Evolutionary conservation across 352 stramenopile genomes (phyloP).

Genomic region (Phytopythium cucurbitacearum): DNA sequence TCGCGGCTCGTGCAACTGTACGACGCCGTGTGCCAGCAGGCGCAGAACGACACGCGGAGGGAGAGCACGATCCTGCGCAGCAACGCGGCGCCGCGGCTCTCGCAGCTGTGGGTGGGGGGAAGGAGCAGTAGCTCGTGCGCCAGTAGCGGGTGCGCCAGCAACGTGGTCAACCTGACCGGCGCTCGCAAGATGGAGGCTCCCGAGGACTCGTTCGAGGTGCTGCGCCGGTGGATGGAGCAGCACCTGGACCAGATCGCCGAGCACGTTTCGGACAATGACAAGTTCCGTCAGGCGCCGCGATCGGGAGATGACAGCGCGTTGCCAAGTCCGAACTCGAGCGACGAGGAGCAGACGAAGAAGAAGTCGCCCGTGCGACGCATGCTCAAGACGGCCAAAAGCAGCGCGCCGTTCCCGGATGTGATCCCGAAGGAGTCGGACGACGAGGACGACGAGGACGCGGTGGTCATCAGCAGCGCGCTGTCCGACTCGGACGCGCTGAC

Average conservation of each 20-base stretch:
- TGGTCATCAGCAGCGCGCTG: background rate
- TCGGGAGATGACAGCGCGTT: slow-evolving; percentile 16
- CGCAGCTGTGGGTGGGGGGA: slow-evolving; percentile 49
- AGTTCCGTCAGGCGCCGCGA: slow-evolving; percentile 26
- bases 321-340: slow-evolving; percentile 6
- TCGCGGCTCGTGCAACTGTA: slow-evolving; percentile 63
- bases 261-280: slow-evolving; percentile 49
- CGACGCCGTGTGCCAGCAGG: slow-evolving; percentile 69
- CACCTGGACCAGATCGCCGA: slow-evolving; percentile 43
- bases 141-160: slow-evolving; percentile 5
- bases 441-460: background rate
- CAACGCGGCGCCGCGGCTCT: slow-evolving; percentile 58
- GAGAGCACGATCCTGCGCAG: slow-evolving; percentile 57
- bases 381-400: slow-evolving; percentile 50
- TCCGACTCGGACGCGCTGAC: slow-evolving; percentile 2
- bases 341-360: slow-evolving; percentile 12
- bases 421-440: slow-evolving; percentile 14
- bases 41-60: slow-evolving; percentile 51
- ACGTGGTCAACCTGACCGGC: slow-evolving; percentile 29
- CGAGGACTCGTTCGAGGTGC: slow-evolving; percentile 41
- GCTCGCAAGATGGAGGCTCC: slow-evolving; percentile 25
- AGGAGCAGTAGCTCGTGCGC: slow-evolving; percentile 11
- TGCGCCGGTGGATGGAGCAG: slow-evolving; percentile 47
- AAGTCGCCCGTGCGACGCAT: slow-evolving; percentile 33
- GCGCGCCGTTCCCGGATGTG: slow-evolving; percentile 8